Evolutionary conservation across 345 rosid species (phyloP).

Genomic region (Kernera saxatilis): DNA sequence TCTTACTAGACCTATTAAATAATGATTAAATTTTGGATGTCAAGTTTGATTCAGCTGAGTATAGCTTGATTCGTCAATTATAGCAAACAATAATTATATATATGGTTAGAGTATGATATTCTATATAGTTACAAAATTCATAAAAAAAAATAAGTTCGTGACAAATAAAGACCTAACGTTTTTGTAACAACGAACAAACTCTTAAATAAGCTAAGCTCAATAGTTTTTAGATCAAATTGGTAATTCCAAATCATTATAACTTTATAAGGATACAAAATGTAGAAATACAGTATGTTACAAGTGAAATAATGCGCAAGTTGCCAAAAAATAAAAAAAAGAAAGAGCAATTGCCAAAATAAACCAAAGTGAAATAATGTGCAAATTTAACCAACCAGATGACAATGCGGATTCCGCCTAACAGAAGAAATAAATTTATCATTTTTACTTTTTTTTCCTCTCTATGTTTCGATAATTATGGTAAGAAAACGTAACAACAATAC

Average conservation of each 20-base stretch:
- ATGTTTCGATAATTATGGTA: constrained; percentile 12
- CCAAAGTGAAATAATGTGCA: not conserved
- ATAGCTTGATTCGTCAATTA: not conserved
- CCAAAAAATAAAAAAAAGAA: not conserved
- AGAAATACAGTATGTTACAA: not conserved
- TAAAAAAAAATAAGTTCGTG: not conserved
- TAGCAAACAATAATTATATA: not conserved
- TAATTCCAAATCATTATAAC: not conserved
- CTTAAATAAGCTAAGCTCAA: not conserved
- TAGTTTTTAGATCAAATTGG: not conserved
- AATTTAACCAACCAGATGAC: constrained; percentile 14
- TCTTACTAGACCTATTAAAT: constrained; percentile 5
- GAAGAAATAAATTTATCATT: not conserved
- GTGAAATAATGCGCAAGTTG: constrained; percentile 7
- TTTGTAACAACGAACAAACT: not conserved
- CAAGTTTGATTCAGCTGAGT: not conserved
- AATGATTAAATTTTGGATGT: not conserved
- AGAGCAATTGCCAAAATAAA: not conserved
- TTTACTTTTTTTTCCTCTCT: not conserved
- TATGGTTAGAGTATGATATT: not conserved
- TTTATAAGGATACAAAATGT: not conserved
- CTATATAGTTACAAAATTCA: not conserved
- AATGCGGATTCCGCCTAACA: constrained; percentile 18
- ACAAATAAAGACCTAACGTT: not conserved
- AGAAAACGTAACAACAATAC: not conserved